Evolutionary conservation across 139 green algal species (phyloP), one percentile per base, ranked within the genome.

Genomic region (Tetradesmus obliquus): DNA sequence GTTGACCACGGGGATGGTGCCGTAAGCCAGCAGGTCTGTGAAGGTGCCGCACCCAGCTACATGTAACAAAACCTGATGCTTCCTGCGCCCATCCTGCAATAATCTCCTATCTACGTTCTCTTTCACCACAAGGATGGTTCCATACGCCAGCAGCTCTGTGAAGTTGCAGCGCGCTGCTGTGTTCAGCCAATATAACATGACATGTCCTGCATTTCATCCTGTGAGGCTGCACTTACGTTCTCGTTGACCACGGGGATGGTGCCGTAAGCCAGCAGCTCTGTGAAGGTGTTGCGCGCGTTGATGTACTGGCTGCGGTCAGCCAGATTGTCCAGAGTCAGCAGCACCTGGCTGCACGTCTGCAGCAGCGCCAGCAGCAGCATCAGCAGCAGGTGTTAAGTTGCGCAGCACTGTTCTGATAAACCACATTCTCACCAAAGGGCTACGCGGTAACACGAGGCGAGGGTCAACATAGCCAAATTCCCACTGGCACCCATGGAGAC

Each of bases 171-270:
- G 60, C 60, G 60, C 10, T 72, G 60, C 10, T 72, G 0, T 19
- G 12, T 72, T 72, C 12, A 72, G 60, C 12, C 60, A 72, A 72
- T 19, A 72, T 72, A 72, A 45, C 32, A 0, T 45, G 0, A 71
- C 10, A 83, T 19, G 32, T 3, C 13, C 79, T 53, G 82, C 82
- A 5, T 15, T 71, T 19, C 82, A 8, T 71, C 5, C 51, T 54
- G 72, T 80, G 19, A 17, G 2, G 5, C 20, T 85, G 8, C 32
- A 24, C 92, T 90, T 88, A 97, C 96, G 90, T 99, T 99, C 88
- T 99, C 98, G 82, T 99, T 99, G 51, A 99, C 97, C 0, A 99
- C 95, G 0, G 98, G 98, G 0, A 99, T 90, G 3, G 95, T 95
- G 20, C 94, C 96, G 45, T 97, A 97, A 17, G 94, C 88, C 20